Base-by-base conservation (phyloP, 2,329 filamentous ascomycete species). In the Xylariaceae sp. region DNA sequence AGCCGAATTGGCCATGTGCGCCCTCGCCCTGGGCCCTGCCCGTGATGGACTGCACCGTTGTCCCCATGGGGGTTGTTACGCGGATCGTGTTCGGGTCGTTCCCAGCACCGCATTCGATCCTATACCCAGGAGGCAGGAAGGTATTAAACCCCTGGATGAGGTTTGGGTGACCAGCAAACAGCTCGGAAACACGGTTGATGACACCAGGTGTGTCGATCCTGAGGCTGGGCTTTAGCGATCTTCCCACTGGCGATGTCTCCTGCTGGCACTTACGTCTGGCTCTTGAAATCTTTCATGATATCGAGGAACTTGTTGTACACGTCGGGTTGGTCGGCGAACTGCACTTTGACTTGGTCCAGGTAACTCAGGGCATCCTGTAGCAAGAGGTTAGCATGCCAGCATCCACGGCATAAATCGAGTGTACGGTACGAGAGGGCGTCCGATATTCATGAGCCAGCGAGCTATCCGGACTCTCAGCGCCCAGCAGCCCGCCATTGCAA, bases 251-350 rank as follows among this genome's bases (percentile, higher is more conserved):
- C n/a, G n/a, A 36, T 29, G 32, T 26, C 30, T 32, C 15, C 10
- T 25, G 27, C 29, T 35, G 32, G 13, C 21, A 72, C 83, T 64
- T 68, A 89, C 76, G 89, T 88, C 63, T 94, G 90, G 51, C 88
- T 94, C 63, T 98, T 98, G 59, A 98, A 98, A 50, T 98, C 92
- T 55, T 98, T 98, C 92, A 98, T 98, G 31, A 98, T 98, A 50
- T 98, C 92, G 29, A 98, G 65, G 50, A 98, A 96, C 23, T 85
- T 74, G 53, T 96, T 96, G 53, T 98, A 98, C 1, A 98, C 92
- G 58, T 96, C 90, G 4, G 92, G 89, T 47, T 95, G 88, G 43
- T 96, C 90, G 40, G 88, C 84, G 49, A 98, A 98, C 53, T 94
- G 89, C 18, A 96, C 89, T 61, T 98, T 98, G 44, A 98, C 92